Conservation (phyloP, 1,284 basidiomycete species). For the Apiotrichum siamense region DNA sequence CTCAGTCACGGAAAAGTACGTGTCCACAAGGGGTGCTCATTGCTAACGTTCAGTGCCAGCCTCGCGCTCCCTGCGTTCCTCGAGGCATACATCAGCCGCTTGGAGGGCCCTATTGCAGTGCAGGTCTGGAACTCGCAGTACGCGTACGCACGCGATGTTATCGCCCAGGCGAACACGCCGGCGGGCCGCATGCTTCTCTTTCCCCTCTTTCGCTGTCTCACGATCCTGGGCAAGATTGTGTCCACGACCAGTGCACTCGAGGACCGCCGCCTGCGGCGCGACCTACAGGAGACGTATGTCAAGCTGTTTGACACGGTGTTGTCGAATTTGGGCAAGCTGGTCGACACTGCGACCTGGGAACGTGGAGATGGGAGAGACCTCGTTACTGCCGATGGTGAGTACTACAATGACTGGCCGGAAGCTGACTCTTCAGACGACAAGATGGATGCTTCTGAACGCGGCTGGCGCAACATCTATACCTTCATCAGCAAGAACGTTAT, state of each 20-base stretch:
- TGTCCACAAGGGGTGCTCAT: constrained; percentile 52
- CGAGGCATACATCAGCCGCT: constrained; percentile 72
- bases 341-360: constrained; percentile 47
- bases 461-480: constrained; percentile 54
- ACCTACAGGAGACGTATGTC: constrained; percentile 81
- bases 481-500: constrained; percentile 68
- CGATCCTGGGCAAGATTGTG: constrained; percentile 68
- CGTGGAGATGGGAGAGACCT: background rate
- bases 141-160: constrained; percentile 71
- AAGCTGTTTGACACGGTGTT: constrained; percentile 80
- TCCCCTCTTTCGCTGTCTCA: constrained; percentile 68
- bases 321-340: constrained; percentile 63
- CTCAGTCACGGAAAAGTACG: constrained; percentile 55
- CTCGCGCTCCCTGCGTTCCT: constrained; percentile 57
- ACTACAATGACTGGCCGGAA: background rate
- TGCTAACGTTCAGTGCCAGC: constrained; percentile 52
- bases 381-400: background rate
- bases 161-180: constrained; percentile 56
- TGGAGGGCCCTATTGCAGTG: constrained; percentile 82
- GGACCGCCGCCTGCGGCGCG: constrained; percentile 79
- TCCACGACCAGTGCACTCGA: constrained; percentile 83
- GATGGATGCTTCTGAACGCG: too few relatives aligned
- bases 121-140: constrained; percentile 85
- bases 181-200: constrained; percentile 62
- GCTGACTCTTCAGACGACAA: background rate